Base-by-base conservation (phyloP, 2,329 filamentous ascomycete species). In the Apiospora koreana region DNA sequence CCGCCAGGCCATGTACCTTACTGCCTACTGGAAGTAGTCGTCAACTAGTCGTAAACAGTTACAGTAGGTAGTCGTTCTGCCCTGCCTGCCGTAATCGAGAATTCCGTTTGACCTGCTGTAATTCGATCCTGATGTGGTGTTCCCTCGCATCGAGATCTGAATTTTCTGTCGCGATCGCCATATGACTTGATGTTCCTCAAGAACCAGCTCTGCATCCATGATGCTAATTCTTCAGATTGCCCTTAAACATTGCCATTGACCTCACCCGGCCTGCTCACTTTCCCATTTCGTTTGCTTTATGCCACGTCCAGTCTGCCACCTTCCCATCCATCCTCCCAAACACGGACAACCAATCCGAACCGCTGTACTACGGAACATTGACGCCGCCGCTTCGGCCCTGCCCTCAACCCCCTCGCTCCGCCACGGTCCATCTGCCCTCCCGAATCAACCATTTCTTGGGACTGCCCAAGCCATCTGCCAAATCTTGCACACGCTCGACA, bases 161-260 rank as follows among this genome's bases (percentile, higher is more conserved):
- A 58, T 70, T 38, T 38, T 48, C 65, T 68, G 45, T 50, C 25
- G n/a, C n/a, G 65, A 66, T 50, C 41, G 65, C 68, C 41, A 68
- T 43, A 16, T 66, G 65, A 66, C 68, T 70, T 69, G 65, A 66
- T 67, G 66, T 54, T 68, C 31, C 31, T 42, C 23, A 35, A 38
- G 65, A 50, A n/a, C 45, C 23, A 18, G 48, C 43, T 46, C 62
- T 64, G 50, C 43, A 50, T 42, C 62, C 43, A 68, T 68, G 65
- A 71, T 69, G 70, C 71, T 45, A 73, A 73, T 72, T 69, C 48
- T 72, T 45, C 45, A 58, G 69, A 68, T 79, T 77, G 75, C 77
- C 75, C 76, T 77, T 77, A 72, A 75, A 76, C 75, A 79, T 79
- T 79, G 72, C 77, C 77, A 79, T 80, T 75, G 73, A 78, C 73